Evolutionary conservation across 306 rosid species (phyloP).

Genomic region (Neltuma alba): DNA sequence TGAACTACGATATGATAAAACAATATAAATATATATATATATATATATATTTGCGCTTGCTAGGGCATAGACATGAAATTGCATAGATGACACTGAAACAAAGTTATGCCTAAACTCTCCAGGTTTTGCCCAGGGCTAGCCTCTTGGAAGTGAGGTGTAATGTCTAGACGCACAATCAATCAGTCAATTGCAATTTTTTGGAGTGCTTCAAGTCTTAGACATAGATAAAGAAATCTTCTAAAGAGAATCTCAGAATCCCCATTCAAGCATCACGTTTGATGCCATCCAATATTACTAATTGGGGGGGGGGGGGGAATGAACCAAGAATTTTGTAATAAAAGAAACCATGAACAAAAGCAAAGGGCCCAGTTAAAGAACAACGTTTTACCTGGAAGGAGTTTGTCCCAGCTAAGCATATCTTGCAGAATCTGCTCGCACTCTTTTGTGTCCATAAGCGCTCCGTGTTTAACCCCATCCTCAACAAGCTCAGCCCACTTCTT

Average conservation of each 20-base stretch:
- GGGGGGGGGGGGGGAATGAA: neutral
- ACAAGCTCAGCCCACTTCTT: slow-evolving; percentile 54
- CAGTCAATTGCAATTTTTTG: neutral
- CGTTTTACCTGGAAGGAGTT: slow-evolving; percentile 58
- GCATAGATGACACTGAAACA: neutral
- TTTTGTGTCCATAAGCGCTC: slow-evolving; percentile 45
- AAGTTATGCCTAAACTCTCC: neutral
- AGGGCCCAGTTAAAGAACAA: neutral
- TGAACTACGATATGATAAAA: neutral
- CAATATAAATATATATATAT: neutral
- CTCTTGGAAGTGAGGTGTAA: neutral
- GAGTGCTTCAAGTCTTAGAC: neutral
- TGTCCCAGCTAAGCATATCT: slow-evolving; percentile 67
- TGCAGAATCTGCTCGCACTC: slow-evolving; percentile 60
- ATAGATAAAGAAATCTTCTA: neutral
- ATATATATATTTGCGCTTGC: neutral
- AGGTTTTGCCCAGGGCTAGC: neutral
- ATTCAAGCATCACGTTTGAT: neutral
- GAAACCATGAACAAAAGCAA: neutral
- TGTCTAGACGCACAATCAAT: neutral
- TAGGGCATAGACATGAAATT: neutral
- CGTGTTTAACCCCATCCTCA: slow-evolving; percentile 54
- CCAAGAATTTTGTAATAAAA: neutral
- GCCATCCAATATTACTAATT: neutral
- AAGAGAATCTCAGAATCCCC: neutral